Conservation (phyloP, 768 basidiomycete genomes). For the Tephrocybe sp. region DNA sequence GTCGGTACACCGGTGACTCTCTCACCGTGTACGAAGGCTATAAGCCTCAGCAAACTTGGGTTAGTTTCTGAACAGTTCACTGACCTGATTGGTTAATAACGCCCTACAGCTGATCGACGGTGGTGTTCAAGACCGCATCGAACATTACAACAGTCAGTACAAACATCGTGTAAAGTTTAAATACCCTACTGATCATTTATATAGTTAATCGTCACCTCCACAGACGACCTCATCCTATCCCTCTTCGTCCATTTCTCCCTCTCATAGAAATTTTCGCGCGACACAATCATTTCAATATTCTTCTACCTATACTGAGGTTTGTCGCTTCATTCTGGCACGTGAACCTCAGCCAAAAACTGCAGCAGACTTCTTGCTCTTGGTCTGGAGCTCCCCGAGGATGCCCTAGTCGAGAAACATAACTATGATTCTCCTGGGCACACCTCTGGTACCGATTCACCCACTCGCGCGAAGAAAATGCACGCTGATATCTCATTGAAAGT, state of each 20-base stretch:
- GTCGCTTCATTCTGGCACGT: background rate
- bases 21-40: conserved; percentile 42
- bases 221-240: conserved; percentile 32
- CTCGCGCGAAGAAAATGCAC: background rate
- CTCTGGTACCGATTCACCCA: conserved; percentile 25
- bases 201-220: conserved; percentile 34
- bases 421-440: conserved; percentile 36
- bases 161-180: background rate
- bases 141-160: conserved; percentile 58
- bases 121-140: conserved; percentile 65
- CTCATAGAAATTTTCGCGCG: conserved; percentile 35
- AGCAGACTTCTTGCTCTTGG: conserved; percentile 22
- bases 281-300: conserved; percentile 36
- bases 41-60: conserved; percentile 17
- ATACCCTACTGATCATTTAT: background rate
- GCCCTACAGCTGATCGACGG: conserved; percentile 51
- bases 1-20: conserved; percentile 31
- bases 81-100: background rate
- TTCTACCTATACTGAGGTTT: conserved; percentile 37
- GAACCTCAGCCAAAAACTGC: no score
- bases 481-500: conserved; percentile 22
- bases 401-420: conserved; percentile 38
- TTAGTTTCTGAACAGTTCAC: background rate
- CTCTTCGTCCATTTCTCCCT: conserved; percentile 33
- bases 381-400: conserved; percentile 44